phyloP scores from a whole-genome alignment of 2,329 filamentous ascomycete genomes.

The Aspergillus glaucus region DNA sequence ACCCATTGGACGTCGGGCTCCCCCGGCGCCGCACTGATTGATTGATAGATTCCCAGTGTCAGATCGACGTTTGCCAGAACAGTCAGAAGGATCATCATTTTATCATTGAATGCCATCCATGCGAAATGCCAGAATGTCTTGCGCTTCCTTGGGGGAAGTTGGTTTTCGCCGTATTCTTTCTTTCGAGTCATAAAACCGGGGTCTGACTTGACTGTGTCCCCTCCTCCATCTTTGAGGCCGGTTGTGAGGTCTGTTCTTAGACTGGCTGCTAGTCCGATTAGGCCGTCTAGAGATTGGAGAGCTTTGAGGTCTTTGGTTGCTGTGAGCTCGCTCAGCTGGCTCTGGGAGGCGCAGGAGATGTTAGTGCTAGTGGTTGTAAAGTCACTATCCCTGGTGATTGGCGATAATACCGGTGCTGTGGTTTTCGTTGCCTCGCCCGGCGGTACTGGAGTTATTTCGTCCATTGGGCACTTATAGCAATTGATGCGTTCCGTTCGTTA shows the following conservation, averaged over 20 bases:
- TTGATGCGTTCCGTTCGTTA: too few relatives aligned
- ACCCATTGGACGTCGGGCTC: constrained; percentile 67
- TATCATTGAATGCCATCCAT: constrained; percentile 80
- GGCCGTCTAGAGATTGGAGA: constrained; percentile 68
- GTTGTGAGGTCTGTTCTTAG: constrained; percentile 58
- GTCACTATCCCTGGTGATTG: too few relatives aligned
- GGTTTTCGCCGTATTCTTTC: constrained; percentile 63
- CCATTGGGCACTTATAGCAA: too few relatives aligned
- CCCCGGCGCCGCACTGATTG: constrained; percentile 51
- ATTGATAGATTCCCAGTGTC: constrained; percentile 68
- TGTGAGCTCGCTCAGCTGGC: constrained; percentile 67
- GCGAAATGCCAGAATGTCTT: constrained; percentile 64
- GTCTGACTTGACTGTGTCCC: constrained; percentile 32
- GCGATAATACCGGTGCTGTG: too few relatives aligned
- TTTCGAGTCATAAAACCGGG: constrained; percentile 55
- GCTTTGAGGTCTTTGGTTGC: constrained; percentile 73
- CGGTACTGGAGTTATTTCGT: too few relatives aligned
- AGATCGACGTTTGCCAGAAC: constrained; percentile 67
- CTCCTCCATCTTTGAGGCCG: constrained; percentile 66
- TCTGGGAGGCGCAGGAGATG: constrained; percentile 66
- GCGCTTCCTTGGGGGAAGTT: constrained; percentile 59
- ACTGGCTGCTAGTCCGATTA: constrained; percentile 67
- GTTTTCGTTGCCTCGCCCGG: too few relatives aligned
- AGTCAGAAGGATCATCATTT: constrained; percentile 66
- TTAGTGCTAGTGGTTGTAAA: constrained; percentile 33